These are phyloP conservation scores for Verticillium zaregamsianum DNA, from an alignment of 2,329 filamentous ascomycete genomes.

Conservation along the genomic window DNA sequence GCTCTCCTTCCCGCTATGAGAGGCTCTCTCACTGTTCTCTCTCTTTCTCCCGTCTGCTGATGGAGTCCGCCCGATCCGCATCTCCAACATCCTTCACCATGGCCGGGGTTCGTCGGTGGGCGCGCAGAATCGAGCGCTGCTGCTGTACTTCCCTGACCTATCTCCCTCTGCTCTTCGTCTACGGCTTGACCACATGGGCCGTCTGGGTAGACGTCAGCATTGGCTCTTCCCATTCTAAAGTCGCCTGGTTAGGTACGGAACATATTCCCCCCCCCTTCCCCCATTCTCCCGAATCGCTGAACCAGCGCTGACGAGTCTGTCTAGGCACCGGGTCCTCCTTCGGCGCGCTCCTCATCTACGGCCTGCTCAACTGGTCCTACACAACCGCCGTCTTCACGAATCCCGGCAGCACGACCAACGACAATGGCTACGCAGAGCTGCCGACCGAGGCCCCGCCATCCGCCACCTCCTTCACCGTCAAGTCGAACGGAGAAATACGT, in stretches of 20 bases:
- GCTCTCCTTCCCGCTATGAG: not conserved
- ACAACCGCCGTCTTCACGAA: constrained; percentile 89
- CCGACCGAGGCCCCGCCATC: constrained; percentile 63
- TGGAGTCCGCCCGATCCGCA: not conserved
- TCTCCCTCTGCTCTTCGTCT: constrained; percentile 86
- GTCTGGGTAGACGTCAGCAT: constrained; percentile 81
- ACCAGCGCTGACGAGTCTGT: constrained; percentile 12
- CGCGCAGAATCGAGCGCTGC: constrained; percentile 69
- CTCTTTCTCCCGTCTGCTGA: not conserved
- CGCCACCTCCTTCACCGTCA: constrained; percentile 82
- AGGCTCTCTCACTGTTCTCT: not conserved
- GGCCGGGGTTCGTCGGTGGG: constrained; percentile 58
- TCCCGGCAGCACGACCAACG: constrained; percentile 67
- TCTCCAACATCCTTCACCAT: constrained; percentile 8
- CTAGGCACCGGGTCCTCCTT: constrained; percentile 53
- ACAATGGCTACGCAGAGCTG: constrained; percentile 71
- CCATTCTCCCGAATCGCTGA: constrained; percentile 5
- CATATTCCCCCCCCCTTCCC: not conserved
- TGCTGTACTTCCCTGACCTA: constrained; percentile 78
- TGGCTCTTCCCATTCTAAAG: constrained; percentile 50
- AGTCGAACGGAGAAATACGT: constrained; percentile 77
- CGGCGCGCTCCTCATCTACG: constrained; percentile 67
- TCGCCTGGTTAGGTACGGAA: constrained; percentile 52
- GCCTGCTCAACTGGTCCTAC: constrained; percentile 83
- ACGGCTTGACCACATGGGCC: constrained; percentile 87